Percentiles rank a stretch among this genome's conserved stretches.
Evolutionary conservation across 2,329 filamentous ascomycete genomes (phyloP).

Genomic region (Purpureocillium takamizusanense): DNA sequence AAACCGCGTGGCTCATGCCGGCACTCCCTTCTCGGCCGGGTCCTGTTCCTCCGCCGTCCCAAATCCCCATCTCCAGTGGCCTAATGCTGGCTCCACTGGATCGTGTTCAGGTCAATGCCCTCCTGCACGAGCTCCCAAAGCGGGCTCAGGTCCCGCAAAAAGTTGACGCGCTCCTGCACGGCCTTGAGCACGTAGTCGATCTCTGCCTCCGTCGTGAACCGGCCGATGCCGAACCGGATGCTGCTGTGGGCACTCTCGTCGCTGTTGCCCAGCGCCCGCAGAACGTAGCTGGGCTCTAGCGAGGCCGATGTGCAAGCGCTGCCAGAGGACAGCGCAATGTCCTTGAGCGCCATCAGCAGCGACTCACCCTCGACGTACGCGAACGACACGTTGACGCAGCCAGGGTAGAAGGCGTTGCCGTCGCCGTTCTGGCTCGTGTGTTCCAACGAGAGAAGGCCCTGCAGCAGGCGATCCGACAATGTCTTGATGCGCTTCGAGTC

Average conservation of each 20-base stretch:
- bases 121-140: constrained; percentile 98
- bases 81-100: constrained; percentile 95
- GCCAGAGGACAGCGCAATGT: constrained; percentile 92
- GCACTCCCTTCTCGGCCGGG: constrained; percentile 2
- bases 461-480: constrained; percentile 75
- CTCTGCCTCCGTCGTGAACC: constrained; percentile 90
- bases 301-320: constrained; percentile 97
- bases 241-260: constrained; percentile 97
- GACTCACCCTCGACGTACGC: constrained; percentile 98
- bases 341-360: constrained; percentile 94
- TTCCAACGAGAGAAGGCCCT: constrained; percentile 79
- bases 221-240: constrained; percentile 94
- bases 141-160: constrained; percentile 88
- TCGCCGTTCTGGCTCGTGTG: constrained; percentile 91
- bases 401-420: constrained; percentile 75
- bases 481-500: constrained; percentile 75
- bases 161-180: constrained; percentile 80
- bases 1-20: constrained; percentile 1
- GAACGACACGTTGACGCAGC: constrained; percentile 97
- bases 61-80: not conserved
- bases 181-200: constrained; percentile 97
- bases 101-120: constrained; percentile 88
- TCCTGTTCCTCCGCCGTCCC: not conserved
- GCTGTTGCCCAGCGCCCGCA: constrained; percentile 88
- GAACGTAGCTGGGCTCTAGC: constrained; percentile 90